These are phyloP conservation scores for Fomitopsis pinicola DNA, from an alignment of 1,284 basidiomycete species.

Conservation along the genomic window DNA sequence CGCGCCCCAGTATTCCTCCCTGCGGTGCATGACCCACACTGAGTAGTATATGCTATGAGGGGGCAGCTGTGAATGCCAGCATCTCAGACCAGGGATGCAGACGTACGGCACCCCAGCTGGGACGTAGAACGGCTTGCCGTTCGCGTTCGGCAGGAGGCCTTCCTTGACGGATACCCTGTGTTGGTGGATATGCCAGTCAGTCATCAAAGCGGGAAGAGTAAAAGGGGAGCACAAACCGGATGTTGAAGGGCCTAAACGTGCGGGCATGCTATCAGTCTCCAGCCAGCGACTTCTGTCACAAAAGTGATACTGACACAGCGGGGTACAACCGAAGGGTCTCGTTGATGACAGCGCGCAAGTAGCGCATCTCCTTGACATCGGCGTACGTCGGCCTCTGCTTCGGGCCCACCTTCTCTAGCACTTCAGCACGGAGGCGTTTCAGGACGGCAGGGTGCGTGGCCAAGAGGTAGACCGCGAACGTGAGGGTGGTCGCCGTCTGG, in stretches of 20 bases:
- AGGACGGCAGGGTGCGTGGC: constrained; percentile 32
- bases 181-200: no score
- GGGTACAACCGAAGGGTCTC: constrained; percentile 30
- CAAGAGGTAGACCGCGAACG: constrained; percentile 37
- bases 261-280: neutral
- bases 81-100: neutral
- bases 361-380: constrained; percentile 34
- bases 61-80: neutral
- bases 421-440: constrained; percentile 33
- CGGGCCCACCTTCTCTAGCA: constrained; percentile 30
- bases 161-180: constrained; percentile 11
- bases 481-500: constrained; percentile 31
- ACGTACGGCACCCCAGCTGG: constrained; percentile 16
- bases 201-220: neutral
- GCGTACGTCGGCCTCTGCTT: constrained; percentile 32
- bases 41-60: constrained; percentile 13
- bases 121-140: constrained; percentile 18
- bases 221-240: constrained; percentile 7
- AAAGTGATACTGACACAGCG: constrained; percentile 24
- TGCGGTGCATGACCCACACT: constrained; percentile 21
- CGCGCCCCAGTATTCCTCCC: constrained; percentile 22
- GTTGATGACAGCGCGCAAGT: constrained; percentile 31
- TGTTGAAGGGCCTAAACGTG: constrained; percentile 15
- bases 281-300: no score
- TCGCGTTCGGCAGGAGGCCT: constrained; percentile 9